Conservation (phyloP, 2,329 filamentous ascomycete species). For the Aureobasidium sp. region DNA sequence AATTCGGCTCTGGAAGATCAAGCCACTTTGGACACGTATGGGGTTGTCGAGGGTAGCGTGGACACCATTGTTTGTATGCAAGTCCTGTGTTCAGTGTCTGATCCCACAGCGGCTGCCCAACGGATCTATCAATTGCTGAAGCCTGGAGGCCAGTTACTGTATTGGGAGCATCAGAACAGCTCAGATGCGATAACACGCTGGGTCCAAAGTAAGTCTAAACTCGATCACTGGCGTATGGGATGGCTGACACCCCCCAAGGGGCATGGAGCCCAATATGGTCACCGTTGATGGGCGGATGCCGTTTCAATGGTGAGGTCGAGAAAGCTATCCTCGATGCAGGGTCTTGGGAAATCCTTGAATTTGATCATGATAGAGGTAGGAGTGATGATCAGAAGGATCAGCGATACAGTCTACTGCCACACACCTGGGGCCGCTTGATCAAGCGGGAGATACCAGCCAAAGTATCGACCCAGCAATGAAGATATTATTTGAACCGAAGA, state of each 20-base stretch:
- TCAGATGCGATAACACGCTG: neutral
- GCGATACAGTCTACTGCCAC: neutral
- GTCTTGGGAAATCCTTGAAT: slow-evolving; percentile 5
- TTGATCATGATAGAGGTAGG: neutral
- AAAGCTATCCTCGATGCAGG: slow-evolving; percentile 4
- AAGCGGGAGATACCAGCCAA: too few relatives aligned
- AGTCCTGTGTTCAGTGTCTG: slow-evolving; percentile 15
- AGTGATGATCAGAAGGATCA: neutral
- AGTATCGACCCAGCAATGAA: too few relatives aligned
- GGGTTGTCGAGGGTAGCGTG: slow-evolving; percentile 7
- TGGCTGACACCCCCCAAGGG: too few relatives aligned
- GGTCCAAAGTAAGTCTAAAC: slow-evolving; percentile 1
- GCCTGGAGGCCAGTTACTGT: slow-evolving; percentile 16
- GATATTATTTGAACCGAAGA: too few relatives aligned
- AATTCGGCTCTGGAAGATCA: slow-evolving; percentile 12
- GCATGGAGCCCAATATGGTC: neutral
- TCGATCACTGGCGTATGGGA: neutral
- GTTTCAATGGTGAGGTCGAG: slow-evolving; percentile 3
- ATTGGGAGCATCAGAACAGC: slow-evolving; percentile 14
- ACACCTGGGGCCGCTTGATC: neutral
- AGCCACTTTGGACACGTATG: neutral
- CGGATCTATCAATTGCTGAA: slow-evolving; percentile 11
- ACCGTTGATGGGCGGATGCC: slow-evolving; percentile 12
- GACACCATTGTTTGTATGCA: slow-evolving; percentile 18
- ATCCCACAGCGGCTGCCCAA: neutral